Base-by-base conservation (phyloP, 768 basidiomycete species). In the Pisolithus tinctorius region DNA sequence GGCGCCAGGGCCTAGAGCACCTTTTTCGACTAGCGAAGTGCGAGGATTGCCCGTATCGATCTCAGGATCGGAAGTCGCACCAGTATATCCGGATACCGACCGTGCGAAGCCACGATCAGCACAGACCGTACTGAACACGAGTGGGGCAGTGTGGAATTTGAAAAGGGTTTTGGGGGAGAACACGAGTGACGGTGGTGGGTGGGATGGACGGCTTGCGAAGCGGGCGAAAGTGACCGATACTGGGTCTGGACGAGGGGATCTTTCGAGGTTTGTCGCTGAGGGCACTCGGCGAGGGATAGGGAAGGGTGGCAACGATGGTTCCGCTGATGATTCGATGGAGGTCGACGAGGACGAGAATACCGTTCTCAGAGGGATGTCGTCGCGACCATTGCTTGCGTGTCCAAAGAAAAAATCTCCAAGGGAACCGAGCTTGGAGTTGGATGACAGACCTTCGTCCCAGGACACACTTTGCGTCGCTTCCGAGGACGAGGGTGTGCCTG, bases 41-140 rank as follows among this genome's bases (percentile, higher is more conserved):
- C 34, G 34, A 14, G 34, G 34, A 34, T 34, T 14, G 13, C 34
- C 34, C 11, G 11, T 34, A 13, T 34, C 11, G 13, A 34, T 13
- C 4, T 34, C 34, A 34, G 11, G 13, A 34, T 34, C 34, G 11
- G 34, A 34, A 14, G 34, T 14, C 14, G 34, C 34, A 34, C 13
- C 34, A 13, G 11, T 13, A 34, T 13, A 10, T 13, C 29, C 48
- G 29, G 11, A 27, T n/a, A 37, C 6, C 3, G 10, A 17, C 4
- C 45, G 26, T 16, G 56, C 53, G 1, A 67, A 66, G 20, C 62
- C 66, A 2, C 58, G 53, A 31, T 57, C 60, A 0, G 56, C 55
- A 4, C 73, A 78, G 57, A 70, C 75, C 52, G 72, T 79, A 4
- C 61, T 84, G 31, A 74, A 71, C 57, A 86, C 85, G 0, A 66